phyloP scores from a whole-genome alignment of 768 basidiomycete species.

The Paxillus involutus region DNA sequence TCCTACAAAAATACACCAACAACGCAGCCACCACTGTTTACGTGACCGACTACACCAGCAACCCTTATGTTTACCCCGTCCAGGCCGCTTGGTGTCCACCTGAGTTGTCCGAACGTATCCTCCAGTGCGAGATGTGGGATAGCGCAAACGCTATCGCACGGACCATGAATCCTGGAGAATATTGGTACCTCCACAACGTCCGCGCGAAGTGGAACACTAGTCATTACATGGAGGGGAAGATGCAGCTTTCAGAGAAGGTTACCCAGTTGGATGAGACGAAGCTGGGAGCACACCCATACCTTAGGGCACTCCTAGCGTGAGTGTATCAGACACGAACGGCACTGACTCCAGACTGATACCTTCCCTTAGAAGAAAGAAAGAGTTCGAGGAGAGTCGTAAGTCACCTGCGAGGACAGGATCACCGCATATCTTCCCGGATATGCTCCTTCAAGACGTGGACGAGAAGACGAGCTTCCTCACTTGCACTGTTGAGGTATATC shows the following conservation, averaged over 20 bases:
- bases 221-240: constrained; percentile 53
- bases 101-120: constrained; percentile 40
- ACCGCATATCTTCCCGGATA: constrained; percentile 39
- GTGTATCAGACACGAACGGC: constrained; percentile 18
- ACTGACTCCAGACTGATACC: constrained; percentile 5
- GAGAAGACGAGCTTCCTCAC: constrained; percentile 44
- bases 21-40: constrained; percentile 46
- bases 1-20: constrained; percentile 45
- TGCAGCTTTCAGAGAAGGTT: constrained; percentile 45
- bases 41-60: constrained; percentile 67
- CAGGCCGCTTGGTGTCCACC: constrained; percentile 48
- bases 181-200: constrained; percentile 53
- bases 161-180: constrained; percentile 47
- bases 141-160: constrained; percentile 40
- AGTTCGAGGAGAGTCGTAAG: constrained; percentile 27
- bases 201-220: constrained; percentile 39
- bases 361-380: constrained; percentile 47
- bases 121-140: constrained; percentile 66
- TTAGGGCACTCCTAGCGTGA: constrained; percentile 55
- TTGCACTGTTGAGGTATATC: constrained; percentile 57
- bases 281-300: constrained; percentile 32
- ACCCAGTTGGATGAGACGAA: constrained; percentile 41
- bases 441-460: constrained; percentile 47
- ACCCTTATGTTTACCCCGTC: constrained; percentile 31
- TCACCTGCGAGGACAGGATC: constrained; percentile 23